Evolutionary conservation across 208 protist genomes (phyloP).

Genomic region (Naegleria fowleri): DNA sequence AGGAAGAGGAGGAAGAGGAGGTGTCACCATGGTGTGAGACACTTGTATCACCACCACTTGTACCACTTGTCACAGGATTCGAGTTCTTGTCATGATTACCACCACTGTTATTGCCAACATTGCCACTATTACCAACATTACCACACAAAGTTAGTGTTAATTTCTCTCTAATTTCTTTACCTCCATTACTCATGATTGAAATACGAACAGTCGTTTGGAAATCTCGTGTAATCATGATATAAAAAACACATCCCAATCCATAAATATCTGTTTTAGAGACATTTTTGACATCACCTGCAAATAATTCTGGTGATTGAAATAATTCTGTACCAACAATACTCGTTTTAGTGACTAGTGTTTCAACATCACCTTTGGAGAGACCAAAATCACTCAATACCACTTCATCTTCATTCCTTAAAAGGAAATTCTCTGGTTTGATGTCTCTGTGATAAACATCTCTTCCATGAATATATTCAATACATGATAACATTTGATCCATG

Average conservation of each 20-base stretch:
- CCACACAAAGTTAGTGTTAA: not conserved
- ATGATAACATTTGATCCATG: not conserved
- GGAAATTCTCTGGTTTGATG: slow-evolving; percentile 18
- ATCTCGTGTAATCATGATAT: not conserved
- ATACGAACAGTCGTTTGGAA: not conserved
- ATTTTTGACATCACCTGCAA: not conserved
- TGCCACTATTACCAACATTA: not conserved
- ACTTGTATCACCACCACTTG: too few species aligned
- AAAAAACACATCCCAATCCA: not conserved
- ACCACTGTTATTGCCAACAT: not conserved
- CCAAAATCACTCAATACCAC: slow-evolving; percentile 26
- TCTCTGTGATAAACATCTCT: slow-evolving; percentile 11
- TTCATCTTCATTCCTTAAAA: not conserved
- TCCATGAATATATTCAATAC: not conserved
- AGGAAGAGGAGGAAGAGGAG: too few species aligned
- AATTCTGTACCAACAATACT: not conserved
- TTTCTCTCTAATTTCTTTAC: not conserved
- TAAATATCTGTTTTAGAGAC: not conserved
- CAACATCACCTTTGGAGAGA: not conserved
- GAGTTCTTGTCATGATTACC: not conserved
- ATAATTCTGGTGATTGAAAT: not conserved
- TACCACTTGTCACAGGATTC: too few species aligned
- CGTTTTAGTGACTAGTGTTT: not conserved
- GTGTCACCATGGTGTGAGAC: too few species aligned
- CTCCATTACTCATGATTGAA: not conserved